Evolutionary conservation across 73 alveolate genomes (phyloP).

Genomic region (Blepharisma stoltei): DNA sequence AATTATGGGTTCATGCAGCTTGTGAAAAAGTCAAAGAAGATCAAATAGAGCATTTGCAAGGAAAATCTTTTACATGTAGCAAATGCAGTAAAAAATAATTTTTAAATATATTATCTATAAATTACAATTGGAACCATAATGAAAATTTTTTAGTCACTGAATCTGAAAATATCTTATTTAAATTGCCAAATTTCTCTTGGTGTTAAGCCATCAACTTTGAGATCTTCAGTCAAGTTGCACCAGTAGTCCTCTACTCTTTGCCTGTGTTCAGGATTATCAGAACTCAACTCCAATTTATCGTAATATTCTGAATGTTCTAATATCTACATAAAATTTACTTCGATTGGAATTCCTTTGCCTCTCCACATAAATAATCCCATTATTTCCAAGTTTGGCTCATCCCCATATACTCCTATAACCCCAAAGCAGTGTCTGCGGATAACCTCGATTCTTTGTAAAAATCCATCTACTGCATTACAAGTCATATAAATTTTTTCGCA

Average conservation of each 20-base stretch:
- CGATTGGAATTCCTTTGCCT: slow-evolving; percentile 57
- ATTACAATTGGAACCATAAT: too few relatives aligned
- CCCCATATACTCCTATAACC: slow-evolving; percentile 51
- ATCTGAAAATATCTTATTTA: background rate
- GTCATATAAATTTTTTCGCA: slow-evolving; percentile 33
- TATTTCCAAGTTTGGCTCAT: slow-evolving; percentile 56
- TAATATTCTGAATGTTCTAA: slow-evolving; percentile 40
- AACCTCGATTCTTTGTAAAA: slow-evolving; percentile 42
- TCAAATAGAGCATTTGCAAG: background rate
- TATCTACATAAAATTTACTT: slow-evolving; percentile 13
- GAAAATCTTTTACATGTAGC: background rate
- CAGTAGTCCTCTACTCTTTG: slow-evolving; percentile 46
- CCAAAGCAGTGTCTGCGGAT: slow-evolving; percentile 51
- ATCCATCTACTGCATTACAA: slow-evolving; percentile 46
- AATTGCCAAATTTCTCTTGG: background rate
- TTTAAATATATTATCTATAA: too few relatives aligned
- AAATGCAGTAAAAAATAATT: background rate
- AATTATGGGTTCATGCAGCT: slow-evolving; percentile 11
- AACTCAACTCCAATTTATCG: slow-evolving; percentile 38
- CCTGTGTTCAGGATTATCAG: slow-evolving; percentile 32
- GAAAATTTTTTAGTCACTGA: too few relatives aligned
- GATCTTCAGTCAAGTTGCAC: slow-evolving; percentile 44
- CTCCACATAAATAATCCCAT: slow-evolving; percentile 58
- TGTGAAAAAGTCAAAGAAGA: slow-evolving; percentile 23
- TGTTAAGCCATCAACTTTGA: slow-evolving; percentile 32